Evolutionary conservation across 2,329 filamentous ascomycete species (phyloP), one percentile per base, ranked within the genome.

Genomic region (Salinomyces thailandicus): DNA sequence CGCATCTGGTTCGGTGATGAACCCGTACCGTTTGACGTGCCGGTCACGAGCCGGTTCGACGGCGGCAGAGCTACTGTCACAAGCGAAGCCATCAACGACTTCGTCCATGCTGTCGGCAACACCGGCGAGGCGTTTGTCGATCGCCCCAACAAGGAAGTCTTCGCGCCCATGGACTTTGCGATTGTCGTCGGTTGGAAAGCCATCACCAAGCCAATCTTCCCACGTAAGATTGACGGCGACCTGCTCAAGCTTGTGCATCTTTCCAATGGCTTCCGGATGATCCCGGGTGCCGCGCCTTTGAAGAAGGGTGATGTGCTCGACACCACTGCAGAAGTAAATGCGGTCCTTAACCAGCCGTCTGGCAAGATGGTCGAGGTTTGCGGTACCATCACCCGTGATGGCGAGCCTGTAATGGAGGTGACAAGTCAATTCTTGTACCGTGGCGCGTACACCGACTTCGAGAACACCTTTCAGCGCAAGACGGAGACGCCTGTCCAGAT

Each of bases 361-460:
- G 91, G 91, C 32, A 98, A 98, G 72, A 95, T 98, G 87, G 93
- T 98, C 13, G 93, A 98, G 64, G 89, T 98, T n/a, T 95, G 87
- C 54, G 91, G 91, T 44, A 98, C 91, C 5, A 94, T 98, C 53
- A 81, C 75, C 36, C 81, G 91, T 29, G 77, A 87, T 36, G 81
- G 81, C 17, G 63, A 83, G 60, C 72, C 86, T 5, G 85, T 98
- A 45, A 98, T 98, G 91, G 86, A 98, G 59, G 91, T 98, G 18
- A 96, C 87, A 9, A 95, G 86, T 44, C 91, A 98, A 62, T 98
- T 98, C 73, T 63, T 98, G 54, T 98, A 98, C 71, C 81, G 93
- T 33, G 91, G 91, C 38, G 72, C 73, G 18, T 98, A 98, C 66
- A 82, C 75, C 38, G 93, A 98, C 62, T 98, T 77, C 52, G 83